Evolutionary conservation across 768 basidiomycete species (phyloP).

Genomic region (Galerina sulciceps): DNA sequence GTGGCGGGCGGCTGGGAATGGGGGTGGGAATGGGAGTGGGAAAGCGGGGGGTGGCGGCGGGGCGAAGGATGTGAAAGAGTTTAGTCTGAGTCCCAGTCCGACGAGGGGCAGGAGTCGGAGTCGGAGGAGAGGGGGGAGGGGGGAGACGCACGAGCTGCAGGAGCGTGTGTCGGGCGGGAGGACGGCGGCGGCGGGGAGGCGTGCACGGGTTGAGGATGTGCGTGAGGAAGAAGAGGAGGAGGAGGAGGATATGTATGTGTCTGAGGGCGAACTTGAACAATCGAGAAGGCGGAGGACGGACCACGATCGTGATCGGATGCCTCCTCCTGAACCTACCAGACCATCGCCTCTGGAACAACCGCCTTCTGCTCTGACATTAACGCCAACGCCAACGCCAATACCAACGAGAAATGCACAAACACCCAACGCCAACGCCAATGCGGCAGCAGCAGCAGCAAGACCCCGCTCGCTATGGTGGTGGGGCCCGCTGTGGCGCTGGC

Average conservation of each 20-base stretch:
- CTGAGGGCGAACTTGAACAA: slow-evolving; percentile 7
- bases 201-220: slow-evolving; percentile 11
- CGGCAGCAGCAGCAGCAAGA: slow-evolving; percentile 13
- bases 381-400: neutral
- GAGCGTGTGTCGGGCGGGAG: slow-evolving; percentile 5
- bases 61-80: neutral
- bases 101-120: neutral
- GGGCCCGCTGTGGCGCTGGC: slow-evolving; percentile 77
- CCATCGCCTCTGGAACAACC: neutral
- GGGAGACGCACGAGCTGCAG: slow-evolving; percentile 5
- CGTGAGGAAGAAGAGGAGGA: slow-evolving; percentile 17
- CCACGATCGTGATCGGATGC: neutral
- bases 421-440: slow-evolving; percentile 12
- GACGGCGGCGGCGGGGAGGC: slow-evolving; percentile 19
- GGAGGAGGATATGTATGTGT: slow-evolving; percentile 22
- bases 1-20: slow-evolving; percentile 19
- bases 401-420: neutral
- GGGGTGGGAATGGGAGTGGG: neutral
- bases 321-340: neutral
- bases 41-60: too few species aligned
- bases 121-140: neutral
- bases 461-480: slow-evolving; percentile 74
- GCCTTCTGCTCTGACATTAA: neutral
- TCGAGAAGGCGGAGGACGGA: neutral
- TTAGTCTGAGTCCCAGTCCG: neutral